These are phyloP conservation scores for Solanum dulcamara DNA, from an alignment of 257 asterid species.

Conservation along the genomic window DNA sequence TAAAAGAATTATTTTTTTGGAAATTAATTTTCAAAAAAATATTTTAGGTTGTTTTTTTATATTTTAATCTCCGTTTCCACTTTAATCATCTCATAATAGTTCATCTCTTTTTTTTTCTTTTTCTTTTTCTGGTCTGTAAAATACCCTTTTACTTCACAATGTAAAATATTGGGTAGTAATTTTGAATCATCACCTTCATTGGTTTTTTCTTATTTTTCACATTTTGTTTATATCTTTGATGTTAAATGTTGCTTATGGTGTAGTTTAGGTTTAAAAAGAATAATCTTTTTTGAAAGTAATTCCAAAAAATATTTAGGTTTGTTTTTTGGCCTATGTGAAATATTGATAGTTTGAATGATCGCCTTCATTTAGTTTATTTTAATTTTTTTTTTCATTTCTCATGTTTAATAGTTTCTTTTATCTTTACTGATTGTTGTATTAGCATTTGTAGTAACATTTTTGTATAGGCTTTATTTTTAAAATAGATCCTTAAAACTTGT, in stretches of 20 bases:
- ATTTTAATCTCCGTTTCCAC: neutral
- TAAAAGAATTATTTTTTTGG: neutral
- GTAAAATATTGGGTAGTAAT: conserved; percentile 1
- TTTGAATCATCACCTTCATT: neutral
- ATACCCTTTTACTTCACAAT: neutral
- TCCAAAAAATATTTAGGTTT: neutral
- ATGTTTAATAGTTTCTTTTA: neutral
- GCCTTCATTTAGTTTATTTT: neutral
- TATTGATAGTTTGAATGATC: neutral
- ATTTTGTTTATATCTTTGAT: neutral
- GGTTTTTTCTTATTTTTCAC: neutral
- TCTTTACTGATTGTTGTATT: neutral
- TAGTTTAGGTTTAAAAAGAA: neutral
- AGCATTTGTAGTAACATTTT: neutral
- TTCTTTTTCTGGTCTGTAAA: neutral
- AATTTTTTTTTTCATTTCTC: neutral
- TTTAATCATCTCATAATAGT: neutral
- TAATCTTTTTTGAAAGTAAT: neutral
- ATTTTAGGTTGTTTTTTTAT: conserved; percentile 11
- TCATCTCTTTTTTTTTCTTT: neutral
- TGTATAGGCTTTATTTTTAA: neutral
- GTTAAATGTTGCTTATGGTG: neutral
- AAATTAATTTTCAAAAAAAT: neutral
- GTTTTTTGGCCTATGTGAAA: neutral
- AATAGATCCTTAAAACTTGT: neutral